phyloP scores from a whole-genome alignment of 2,329 filamentous ascomycete genomes.

The Fusarium sp. region DNA sequence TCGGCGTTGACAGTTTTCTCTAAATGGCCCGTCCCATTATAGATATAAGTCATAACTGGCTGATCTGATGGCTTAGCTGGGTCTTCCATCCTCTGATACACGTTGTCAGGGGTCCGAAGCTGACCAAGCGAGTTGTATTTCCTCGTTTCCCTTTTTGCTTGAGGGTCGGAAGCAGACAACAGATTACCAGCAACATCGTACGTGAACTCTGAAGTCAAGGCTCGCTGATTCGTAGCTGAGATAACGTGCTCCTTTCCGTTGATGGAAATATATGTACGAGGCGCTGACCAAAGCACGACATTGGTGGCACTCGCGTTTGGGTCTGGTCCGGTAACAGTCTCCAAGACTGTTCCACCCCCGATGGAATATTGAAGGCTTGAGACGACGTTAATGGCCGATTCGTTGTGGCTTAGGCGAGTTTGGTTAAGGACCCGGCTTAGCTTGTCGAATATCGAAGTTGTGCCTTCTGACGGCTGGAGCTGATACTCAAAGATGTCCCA shows the following conservation, averaged over 20 bases:
- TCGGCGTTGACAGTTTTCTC: too few relatives aligned
- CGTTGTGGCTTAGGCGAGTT: neutral
- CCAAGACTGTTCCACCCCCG: neutral
- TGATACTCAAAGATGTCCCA: neutral
- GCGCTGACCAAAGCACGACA: neutral
- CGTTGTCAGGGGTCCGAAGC: neutral
- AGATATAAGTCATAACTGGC: too few relatives aligned
- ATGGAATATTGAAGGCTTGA: neutral
- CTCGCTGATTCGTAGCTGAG: neutral
- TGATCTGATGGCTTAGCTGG: too few relatives aligned
- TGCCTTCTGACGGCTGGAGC: neutral
- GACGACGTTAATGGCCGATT: neutral
- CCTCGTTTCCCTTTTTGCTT: neutral
- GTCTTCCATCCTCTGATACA: too few relatives aligned
- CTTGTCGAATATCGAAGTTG: too few relatives aligned
- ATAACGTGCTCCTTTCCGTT: neutral
- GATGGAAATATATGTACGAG: neutral
- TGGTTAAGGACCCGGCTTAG: neutral
- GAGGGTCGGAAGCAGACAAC: neutral
- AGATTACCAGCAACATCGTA: neutral
- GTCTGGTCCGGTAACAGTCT: neutral
- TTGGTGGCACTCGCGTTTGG: neutral
- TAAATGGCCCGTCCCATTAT: too few relatives aligned
- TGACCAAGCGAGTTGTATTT: neutral
- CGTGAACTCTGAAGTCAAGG: neutral